Percentiles rank a stretch among this genome's conserved stretches.
phyloP scores from a whole-genome alignment of 106 monocot species.

The Dendrobium officinale region DNA sequence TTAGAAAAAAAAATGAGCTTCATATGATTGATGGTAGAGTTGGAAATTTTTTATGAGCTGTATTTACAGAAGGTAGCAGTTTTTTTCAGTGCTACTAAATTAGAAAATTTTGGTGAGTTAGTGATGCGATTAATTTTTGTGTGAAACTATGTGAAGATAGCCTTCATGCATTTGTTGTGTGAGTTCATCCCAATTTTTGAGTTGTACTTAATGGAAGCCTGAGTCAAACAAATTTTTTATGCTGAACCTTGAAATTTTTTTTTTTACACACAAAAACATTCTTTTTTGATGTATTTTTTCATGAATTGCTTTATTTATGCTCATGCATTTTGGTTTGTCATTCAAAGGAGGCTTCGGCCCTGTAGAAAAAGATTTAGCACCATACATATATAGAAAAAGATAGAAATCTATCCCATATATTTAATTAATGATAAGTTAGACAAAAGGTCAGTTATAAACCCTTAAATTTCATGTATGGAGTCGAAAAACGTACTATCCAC shows the following conservation, averaged over 20 bases:
- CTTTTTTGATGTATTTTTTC: background rate
- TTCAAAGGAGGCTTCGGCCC: background rate
- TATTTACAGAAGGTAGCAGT: background rate
- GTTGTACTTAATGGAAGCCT: background rate
- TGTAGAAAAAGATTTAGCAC: background rate
- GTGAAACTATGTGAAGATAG: background rate
- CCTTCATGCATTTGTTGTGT: background rate
- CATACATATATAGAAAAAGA: no score
- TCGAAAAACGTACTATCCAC: no score
- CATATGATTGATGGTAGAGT: background rate
- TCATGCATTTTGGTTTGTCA: background rate
- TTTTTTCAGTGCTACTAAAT: background rate
- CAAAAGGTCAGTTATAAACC: no score
- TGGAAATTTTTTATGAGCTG: background rate
- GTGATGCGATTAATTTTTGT: background rate
- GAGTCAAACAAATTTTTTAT: background rate
- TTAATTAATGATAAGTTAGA: no score
- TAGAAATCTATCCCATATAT: no score
- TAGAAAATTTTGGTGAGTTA: background rate
- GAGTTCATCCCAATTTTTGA: background rate
- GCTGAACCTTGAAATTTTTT: background rate
- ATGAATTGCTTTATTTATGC: background rate
- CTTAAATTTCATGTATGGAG: no score
- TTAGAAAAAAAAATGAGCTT: background rate
- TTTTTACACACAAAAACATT: background rate